Evolutionary conservation across 2,329 filamentous ascomycete species (phyloP).

Genomic region (Leptodontidium sp.): DNA sequence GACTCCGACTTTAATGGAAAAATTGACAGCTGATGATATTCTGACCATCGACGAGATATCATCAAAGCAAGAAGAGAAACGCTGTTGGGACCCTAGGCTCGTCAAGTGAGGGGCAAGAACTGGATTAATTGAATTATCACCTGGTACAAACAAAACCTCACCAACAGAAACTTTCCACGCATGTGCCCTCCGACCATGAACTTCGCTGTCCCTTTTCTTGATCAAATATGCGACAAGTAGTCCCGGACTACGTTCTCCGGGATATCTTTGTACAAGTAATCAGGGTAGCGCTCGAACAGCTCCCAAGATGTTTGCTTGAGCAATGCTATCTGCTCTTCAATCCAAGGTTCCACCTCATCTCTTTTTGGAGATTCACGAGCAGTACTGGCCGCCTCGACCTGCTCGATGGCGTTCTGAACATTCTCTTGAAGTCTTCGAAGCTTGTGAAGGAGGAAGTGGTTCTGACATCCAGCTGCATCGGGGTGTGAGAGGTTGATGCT

Average conservation of each 20-base stretch:
- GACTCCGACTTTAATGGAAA: not conserved
- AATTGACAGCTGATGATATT: constrained; percentile 30
- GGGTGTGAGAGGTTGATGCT: constrained; percentile 11
- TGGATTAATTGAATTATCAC: not conserved
- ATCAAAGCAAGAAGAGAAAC: constrained; percentile 30
- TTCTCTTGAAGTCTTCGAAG: constrained; percentile 26
- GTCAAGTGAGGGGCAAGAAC: constrained; percentile 19
- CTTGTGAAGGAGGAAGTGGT: constrained; percentile 22
- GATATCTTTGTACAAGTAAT: constrained; percentile 31
- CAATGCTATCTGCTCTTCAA: constrained; percentile 29
- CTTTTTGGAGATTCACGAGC: constrained; percentile 13
- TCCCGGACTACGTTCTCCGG: constrained; percentile 22
- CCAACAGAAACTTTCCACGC: not conserved
- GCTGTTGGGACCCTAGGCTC: constrained; percentile 36
- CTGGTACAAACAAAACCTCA: not conserved
- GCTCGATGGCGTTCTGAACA: constrained; percentile 18
- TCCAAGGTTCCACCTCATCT: constrained; percentile 29
- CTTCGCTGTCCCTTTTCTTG: not conserved
- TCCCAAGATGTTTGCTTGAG: constrained; percentile 34
- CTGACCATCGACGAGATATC: constrained; percentile 30
- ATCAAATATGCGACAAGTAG: constrained; percentile 20
- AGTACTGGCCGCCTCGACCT: constrained; percentile 18
- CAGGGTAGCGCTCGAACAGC: constrained; percentile 26
- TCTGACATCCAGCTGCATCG: not conserved
- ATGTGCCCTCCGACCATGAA: not conserved